Evolutionary conservation across 2,329 filamentous ascomycete genomes (phyloP).

Genomic region (Fusarium sp.): DNA sequence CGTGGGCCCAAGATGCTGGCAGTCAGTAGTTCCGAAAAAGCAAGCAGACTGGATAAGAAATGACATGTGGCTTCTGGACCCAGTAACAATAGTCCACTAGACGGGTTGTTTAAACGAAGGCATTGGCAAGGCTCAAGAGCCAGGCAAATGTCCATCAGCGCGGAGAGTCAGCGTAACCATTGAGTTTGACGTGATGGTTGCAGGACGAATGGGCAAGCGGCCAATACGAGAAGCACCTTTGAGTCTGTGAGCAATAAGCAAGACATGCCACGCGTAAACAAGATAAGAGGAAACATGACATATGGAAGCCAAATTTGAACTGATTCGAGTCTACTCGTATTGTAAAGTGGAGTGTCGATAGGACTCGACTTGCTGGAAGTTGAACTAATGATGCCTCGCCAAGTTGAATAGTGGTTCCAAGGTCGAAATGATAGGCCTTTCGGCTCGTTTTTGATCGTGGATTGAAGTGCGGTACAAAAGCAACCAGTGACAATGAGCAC

Average conservation of each 20-base stretch:
- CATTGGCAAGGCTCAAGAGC: conserved; percentile 16
- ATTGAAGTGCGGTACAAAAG: neutral
- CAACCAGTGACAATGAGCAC: neutral
- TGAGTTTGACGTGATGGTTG: conserved; percentile 16
- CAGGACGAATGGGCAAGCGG: conserved; percentile 23
- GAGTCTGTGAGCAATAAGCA: conserved; percentile 24
- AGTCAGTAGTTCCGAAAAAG: conserved; percentile 17
- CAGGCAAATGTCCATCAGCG: conserved; percentile 5
- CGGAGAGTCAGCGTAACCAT: conserved; percentile 12
- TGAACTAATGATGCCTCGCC: conserved; percentile 11
- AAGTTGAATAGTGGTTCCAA: conserved; percentile 3
- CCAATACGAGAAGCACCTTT: conserved; percentile 18
- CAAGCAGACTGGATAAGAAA: conserved; percentile 40
- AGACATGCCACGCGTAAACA: conserved; percentile 18
- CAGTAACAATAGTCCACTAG: conserved; percentile 34
- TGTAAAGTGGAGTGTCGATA: conserved; percentile 26
- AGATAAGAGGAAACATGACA: conserved; percentile 27
- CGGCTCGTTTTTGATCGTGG: neutral
- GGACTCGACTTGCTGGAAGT: neutral
- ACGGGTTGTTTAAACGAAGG: conserved; percentile 20
- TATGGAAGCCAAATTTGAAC: conserved; percentile 2
- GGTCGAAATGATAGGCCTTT: conserved; percentile 6
- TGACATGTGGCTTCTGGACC: conserved; percentile 23
- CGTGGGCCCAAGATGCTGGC: conserved; percentile 11
- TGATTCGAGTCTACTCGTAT: conserved; percentile 27